Conservation (phyloP, 345 rosid genomes). For the Raphanus raphanistrum region DNA sequence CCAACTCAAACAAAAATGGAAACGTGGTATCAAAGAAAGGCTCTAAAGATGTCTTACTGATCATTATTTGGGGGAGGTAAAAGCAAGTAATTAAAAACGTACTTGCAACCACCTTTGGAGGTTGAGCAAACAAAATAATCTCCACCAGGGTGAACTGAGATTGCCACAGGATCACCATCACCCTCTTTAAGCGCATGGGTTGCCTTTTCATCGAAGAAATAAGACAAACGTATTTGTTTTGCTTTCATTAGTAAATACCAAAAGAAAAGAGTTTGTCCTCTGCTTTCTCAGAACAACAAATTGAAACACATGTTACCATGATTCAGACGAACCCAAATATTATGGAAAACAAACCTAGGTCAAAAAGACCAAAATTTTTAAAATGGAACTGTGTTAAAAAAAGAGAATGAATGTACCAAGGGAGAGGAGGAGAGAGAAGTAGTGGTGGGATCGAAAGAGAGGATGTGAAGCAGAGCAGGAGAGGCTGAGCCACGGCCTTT, state of each 20-base stretch:
- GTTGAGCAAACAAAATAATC: conserved; percentile 81
- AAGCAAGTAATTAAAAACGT: conserved; percentile 32
- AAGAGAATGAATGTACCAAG: conserved; percentile 43
- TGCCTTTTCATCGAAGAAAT: conserved; percentile 44
- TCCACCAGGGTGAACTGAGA: conserved; percentile 82
- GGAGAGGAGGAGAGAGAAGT: conserved; percentile 71
- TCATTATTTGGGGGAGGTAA: background rate
- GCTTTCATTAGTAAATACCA: conserved; percentile 3
- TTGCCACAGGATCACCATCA: conserved; percentile 69
- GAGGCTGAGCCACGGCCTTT: conserved; percentile 44
- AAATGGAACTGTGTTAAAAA: background rate
- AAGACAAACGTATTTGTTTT: background rate
- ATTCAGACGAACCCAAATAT: no score
- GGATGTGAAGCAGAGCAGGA: conserved; percentile 64
- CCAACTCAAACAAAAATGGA: conserved; percentile 11
- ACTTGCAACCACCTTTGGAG: conserved; percentile 86
- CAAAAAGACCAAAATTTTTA: background rate
- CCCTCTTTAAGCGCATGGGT: conserved; percentile 60
- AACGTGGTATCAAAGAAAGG: background rate
- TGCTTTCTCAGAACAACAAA: no score
- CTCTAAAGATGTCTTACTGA: background rate
- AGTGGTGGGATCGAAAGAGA: conserved; percentile 72
- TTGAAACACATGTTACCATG: no score
- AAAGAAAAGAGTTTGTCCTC: background rate
- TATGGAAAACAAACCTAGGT: background rate